Percentiles rank a stretch among this genome's conserved stretches.
Conservation (phyloP, 2,329 filamentous ascomycete genomes). For the Akanthomyces muscarius region DNA sequence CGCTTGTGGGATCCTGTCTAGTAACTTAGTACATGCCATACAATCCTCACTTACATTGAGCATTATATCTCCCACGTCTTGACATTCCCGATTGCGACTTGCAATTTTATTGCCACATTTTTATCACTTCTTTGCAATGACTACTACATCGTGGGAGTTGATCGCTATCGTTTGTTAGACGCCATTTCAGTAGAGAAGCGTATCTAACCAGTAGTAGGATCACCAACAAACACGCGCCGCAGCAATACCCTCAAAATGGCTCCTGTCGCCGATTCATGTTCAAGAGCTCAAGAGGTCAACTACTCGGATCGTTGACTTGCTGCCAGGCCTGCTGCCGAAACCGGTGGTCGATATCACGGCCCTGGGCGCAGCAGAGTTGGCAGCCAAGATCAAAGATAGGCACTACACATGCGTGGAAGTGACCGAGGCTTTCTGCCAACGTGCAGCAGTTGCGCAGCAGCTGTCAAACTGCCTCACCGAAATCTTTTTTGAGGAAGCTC, state of each 20-base stretch:
- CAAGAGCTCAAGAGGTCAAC: background rate
- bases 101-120: background rate
- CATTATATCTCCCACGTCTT: background rate
- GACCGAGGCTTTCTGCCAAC: background rate
- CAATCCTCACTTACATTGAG: background rate
- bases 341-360: background rate
- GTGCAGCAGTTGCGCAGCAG: slow-evolving; percentile 8
- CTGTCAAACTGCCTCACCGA: slow-evolving; percentile 8
- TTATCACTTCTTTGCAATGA: background rate
- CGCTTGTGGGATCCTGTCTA: background rate
- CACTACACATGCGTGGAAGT: background rate
- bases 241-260: background rate
- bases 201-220: background rate
- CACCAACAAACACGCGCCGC: background rate
- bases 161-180: background rate
- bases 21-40: background rate
- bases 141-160: background rate
- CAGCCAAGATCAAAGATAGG: background rate
- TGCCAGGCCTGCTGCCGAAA: background rate
- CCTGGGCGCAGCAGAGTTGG: background rate
- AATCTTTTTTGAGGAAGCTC: slow-evolving; percentile 3
- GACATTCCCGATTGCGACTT: background rate
- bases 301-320: background rate
- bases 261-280: background rate
- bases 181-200: slow-evolving; percentile 19